Evolutionary conservation across 179 eudicot genomes (phyloP).

Genomic region (Heliamphora pulchella): DNA sequence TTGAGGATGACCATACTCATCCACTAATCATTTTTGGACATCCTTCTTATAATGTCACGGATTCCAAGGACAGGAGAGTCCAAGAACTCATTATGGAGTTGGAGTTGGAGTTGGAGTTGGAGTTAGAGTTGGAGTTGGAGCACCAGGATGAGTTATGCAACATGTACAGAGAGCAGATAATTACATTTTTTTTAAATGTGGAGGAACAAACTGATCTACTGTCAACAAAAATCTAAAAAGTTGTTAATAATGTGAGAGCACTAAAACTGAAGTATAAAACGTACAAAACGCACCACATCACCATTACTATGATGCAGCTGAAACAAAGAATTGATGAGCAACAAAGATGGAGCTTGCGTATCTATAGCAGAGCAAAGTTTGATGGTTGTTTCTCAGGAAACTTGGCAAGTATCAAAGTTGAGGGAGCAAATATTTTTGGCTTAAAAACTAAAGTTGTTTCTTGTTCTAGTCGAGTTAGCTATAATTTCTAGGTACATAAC

Average conservation of each 20-base stretch:
- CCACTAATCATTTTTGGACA: slow-evolving; percentile 24
- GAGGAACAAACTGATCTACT: slow-evolving; percentile 27
- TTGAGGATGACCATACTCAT: slow-evolving; percentile 46
- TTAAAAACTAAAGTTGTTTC: background rate
- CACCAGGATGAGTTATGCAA: slow-evolving; percentile 30
- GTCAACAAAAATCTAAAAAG: slow-evolving; percentile 26
- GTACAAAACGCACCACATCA: slow-evolving; percentile 1
- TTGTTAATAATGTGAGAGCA: slow-evolving; percentile 25
- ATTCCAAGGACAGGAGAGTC: slow-evolving; percentile 29
- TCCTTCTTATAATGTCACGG: slow-evolving; percentile 21
- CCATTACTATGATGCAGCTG: background rate
- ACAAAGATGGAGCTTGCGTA: background rate
- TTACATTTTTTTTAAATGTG: slow-evolving; percentile 21
- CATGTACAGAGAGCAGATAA: slow-evolving; percentile 24
- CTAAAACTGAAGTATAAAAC: slow-evolving; percentile 13
- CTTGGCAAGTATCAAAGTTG: background rate
- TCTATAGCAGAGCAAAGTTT: background rate
- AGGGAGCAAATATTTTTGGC: background rate
- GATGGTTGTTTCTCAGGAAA: background rate
- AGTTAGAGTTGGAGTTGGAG: slow-evolving; percentile 15
- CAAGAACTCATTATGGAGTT: slow-evolving; percentile 24
- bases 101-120: background rate
- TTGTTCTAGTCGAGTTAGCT: background rate
- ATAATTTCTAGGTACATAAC: background rate
- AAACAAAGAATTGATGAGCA: background rate